A percentile compares a stretch with the other conserved stretches of the same genome.
Evolutionary conservation across 1,284 basidiomycete species (phyloP).

Genomic region (Boletus sp.): DNA sequence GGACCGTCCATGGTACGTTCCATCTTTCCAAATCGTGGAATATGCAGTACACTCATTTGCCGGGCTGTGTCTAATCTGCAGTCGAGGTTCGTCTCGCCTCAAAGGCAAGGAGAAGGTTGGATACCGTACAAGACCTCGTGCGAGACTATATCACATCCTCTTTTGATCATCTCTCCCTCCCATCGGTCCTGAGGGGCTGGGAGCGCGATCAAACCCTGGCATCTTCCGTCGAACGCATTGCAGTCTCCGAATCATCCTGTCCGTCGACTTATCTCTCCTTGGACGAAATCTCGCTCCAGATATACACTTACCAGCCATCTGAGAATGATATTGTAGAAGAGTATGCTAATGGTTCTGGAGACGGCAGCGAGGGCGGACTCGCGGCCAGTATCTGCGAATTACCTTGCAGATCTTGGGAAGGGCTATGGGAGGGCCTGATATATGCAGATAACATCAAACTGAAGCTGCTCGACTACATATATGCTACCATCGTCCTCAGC

Average conservation of each 20-base stretch:
- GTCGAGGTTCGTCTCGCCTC: conserved; percentile 80
- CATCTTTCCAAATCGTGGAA: not conserved
- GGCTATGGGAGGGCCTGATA: conserved; percentile 88
- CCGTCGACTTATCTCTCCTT: conserved; percentile 52
- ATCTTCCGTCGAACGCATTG: conserved; percentile 73
- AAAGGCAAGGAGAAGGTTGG: conserved; percentile 64
- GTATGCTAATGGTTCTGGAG: conserved; percentile 61
- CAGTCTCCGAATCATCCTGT: conserved; percentile 67
- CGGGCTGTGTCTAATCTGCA: conserved; percentile 31
- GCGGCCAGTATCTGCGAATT: conserved; percentile 86
- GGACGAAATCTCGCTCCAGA: conserved; percentile 59
- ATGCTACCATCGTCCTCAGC: conserved; percentile 87
- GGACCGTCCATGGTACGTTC: conserved; percentile 57
- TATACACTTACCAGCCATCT: conserved; percentile 85
- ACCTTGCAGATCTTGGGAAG: conserved; percentile 80
- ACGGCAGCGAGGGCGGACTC: conserved; percentile 66
- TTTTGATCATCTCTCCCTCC: conserved; percentile 58
- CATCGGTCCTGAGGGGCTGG: conserved; percentile 72
- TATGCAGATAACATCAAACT: conserved; percentile 89
- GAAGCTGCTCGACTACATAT: conserved; percentile 88
- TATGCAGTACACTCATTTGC: not conserved
- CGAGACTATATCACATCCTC: conserved; percentile 56
- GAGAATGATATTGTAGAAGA: conserved; percentile 73
- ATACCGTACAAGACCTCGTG: conserved; percentile 65
- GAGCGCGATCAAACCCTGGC: conserved; percentile 65